Percentiles rank a stretch among this genome's conserved stretches.
Conservation (phyloP, 441 rosid genomes). For the Viola pubescens region DNA sequence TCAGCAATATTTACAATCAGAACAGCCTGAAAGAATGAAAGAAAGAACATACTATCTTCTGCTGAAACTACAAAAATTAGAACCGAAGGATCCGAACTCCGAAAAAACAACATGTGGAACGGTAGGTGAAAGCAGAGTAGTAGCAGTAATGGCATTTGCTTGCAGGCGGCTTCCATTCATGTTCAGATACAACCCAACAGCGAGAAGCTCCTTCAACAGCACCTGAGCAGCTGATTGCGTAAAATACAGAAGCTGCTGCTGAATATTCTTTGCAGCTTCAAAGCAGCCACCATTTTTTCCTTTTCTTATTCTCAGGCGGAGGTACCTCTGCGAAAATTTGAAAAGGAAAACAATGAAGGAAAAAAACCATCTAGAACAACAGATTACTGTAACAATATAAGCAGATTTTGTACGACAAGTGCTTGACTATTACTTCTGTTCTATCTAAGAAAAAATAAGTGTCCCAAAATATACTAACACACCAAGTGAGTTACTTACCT, state of each 20-base stretch:
- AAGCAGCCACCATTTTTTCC: conserved; percentile 41
- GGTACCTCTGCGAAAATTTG: conserved; percentile 25
- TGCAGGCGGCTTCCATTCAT: background rate
- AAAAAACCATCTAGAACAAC: background rate
- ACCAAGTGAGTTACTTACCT: conserved; percentile 34
- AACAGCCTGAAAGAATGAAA: background rate
- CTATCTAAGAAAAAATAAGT: too few species aligned
- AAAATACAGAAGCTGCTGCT: background rate
- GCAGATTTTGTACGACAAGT: too few species aligned
- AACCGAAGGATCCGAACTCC: background rate
- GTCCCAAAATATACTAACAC: too few species aligned
- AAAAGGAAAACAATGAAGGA: background rate
- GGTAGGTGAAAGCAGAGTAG: background rate
- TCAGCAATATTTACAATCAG: background rate
- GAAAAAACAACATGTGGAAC: background rate
- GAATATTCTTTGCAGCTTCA: conserved; percentile 12
- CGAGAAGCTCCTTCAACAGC: too few species aligned
- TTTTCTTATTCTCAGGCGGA: conserved; percentile 20
- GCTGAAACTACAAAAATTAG: background rate
- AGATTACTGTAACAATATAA: background rate
- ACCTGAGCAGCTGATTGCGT: background rate
- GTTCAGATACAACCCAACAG: background rate
- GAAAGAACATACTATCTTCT: background rate
- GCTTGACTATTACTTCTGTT: too few species aligned
- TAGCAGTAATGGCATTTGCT: background rate